Evolutionary conservation across 192 early-diverging fungal genomes (phyloP).

Genomic region (Coemansia sp.): DNA sequence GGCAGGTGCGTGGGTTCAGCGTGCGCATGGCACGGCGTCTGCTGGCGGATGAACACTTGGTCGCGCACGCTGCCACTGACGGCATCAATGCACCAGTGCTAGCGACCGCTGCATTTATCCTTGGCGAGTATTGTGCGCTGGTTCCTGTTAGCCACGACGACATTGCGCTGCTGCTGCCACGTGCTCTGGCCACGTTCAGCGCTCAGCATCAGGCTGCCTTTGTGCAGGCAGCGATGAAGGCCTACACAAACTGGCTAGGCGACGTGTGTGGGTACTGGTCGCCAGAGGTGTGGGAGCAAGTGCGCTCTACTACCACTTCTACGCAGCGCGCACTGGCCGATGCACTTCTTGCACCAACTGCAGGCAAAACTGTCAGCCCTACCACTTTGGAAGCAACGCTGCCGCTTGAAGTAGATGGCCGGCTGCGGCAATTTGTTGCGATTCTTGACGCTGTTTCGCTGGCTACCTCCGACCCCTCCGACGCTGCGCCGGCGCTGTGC

Average conservation of each 20-base stretch:
- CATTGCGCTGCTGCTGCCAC: conserved; percentile 67
- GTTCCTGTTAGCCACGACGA: conserved; percentile 55
- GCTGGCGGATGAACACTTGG: conserved; percentile 63
- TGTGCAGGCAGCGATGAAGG: conserved; percentile 47
- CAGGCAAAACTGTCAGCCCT: not conserved
- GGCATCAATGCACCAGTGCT: conserved; percentile 64
- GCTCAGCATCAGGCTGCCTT: conserved; percentile 36
- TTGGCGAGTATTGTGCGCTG: conserved; percentile 81
- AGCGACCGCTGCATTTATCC: conserved; percentile 86
- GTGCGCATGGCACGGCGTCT: conserved; percentile 74
- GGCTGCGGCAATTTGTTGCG: conserved; percentile 33
- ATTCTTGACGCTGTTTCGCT: conserved; percentile 32
- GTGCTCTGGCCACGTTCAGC: conserved; percentile 49
- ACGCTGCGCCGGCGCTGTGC: conserved; percentile 54
- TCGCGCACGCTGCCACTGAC: conserved; percentile 68
- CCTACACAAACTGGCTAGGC: conserved; percentile 50
- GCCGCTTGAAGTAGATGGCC: conserved; percentile 71
- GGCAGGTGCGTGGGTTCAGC: conserved; percentile 74
- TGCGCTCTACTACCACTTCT: conserved; percentile 25
- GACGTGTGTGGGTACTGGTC: conserved; percentile 46
- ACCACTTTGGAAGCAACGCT: conserved; percentile 52
- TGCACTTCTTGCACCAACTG: not conserved
- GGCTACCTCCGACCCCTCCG: conserved; percentile 32
- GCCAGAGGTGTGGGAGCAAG: conserved; percentile 40
- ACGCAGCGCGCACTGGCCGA: conserved; percentile 25